These are phyloP conservation scores for Verticillium dahliae DNA, from an alignment of 2,329 filamentous ascomycete species.

Conservation along the genomic window DNA sequence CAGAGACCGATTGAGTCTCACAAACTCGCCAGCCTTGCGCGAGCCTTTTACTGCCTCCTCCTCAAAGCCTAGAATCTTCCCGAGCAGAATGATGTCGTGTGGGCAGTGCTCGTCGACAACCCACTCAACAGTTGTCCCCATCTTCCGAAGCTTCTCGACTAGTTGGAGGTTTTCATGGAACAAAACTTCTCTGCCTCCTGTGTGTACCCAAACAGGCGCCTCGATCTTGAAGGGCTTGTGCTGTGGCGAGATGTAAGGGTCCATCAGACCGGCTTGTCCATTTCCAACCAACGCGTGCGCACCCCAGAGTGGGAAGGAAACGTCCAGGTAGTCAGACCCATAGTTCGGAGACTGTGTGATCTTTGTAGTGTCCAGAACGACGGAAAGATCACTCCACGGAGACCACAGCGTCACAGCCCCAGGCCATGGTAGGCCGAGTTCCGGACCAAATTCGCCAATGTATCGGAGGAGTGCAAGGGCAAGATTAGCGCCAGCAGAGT, in stretches of 20 bases:
- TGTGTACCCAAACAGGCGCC: neutral
- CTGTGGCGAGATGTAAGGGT: neutral
- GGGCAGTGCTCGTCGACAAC: neutral
- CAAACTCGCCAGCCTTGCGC: neutral
- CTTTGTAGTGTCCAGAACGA: neutral
- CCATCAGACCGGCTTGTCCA: neutral
- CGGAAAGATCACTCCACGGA: neutral
- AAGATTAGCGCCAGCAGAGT: conserved; percentile 24
- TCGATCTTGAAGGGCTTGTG: neutral
- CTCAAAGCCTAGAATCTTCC: neutral
- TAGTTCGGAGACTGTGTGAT: neutral
- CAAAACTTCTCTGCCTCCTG: neutral
- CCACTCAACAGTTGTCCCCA: neutral
- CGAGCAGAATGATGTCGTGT: neutral
- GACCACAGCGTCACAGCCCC: neutral
- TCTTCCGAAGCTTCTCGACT: neutral
- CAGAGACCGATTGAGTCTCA: neutral
- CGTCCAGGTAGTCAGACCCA: neutral
- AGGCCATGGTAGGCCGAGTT: neutral
- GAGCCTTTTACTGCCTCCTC: neutral
- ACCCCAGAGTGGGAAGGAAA: neutral
- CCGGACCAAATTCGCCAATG: conserved; percentile 6
- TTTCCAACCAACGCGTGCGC: neutral
- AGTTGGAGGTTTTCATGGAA: neutral
- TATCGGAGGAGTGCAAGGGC: conserved; percentile 23